Evolutionary conservation across 257 asterid species (phyloP).

Genomic region (Fraxinus americana): DNA sequence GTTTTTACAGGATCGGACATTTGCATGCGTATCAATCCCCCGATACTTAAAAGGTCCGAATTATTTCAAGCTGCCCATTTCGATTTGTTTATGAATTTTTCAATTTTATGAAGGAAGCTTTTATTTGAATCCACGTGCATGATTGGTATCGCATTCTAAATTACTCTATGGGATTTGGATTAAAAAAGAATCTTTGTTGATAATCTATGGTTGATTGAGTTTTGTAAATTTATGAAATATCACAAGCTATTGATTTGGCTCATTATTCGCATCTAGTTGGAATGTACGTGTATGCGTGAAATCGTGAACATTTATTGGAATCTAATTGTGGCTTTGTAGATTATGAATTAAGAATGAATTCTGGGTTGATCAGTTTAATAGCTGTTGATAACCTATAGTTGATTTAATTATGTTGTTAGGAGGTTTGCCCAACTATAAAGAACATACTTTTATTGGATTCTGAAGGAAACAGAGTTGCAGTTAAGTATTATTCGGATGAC

Average conservation of each 20-base stretch:
- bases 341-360: constrained; percentile 13
- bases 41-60: not conserved
- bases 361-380: not conserved
- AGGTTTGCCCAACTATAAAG: constrained; percentile 80
- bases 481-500: constrained; percentile 84
- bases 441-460: constrained; percentile 90
- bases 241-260: constrained; percentile 13
- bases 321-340: not conserved
- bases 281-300: not conserved
- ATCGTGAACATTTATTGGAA: not conserved
- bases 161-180: not conserved
- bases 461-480: constrained; percentile 92
- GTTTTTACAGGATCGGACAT: not conserved
- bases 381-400: constrained; percentile 7
- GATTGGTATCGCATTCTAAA: not conserved
- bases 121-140: constrained; percentile 14
- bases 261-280: not conserved
- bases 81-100: not conserved
- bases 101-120: not conserved
- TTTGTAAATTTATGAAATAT: not conserved
- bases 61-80: not conserved
- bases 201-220: not conserved
- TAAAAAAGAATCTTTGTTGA: not conserved
- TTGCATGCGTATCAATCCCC: not conserved
- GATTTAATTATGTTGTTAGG: constrained; percentile 49